Conservation (phyloP, 208 protist species). For the Leishmania tarentolae region DNA sequence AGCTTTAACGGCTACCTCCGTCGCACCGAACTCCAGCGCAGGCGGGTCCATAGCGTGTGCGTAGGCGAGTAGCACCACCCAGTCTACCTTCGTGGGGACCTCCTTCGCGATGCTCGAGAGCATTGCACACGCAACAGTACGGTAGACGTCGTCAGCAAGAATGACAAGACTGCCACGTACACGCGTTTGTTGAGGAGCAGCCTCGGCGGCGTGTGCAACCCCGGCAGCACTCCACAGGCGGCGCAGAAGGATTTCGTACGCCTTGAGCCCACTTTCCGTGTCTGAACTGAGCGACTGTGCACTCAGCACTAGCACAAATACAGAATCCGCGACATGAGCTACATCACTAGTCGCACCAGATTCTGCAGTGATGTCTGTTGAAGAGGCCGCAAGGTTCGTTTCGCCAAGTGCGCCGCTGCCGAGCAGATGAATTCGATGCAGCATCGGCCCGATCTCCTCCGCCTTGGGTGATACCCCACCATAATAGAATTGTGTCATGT, state of each 20-base stretch:
- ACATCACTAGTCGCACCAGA: not conserved
- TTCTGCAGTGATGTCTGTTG: not conserved
- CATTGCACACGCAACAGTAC: conserved; percentile 16
- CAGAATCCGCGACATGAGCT: not conserved
- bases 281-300: conserved; percentile 20
- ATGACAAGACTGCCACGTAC: conserved; percentile 24
- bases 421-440: conserved; percentile 21
- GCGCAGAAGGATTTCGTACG: conserved; percentile 17
- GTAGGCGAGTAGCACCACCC: conserved; percentile 33
- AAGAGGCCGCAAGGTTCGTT: not conserved
- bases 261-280: conserved; percentile 2
- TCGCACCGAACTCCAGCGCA: conserved; percentile 47
- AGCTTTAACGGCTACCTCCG: conserved; percentile 20
- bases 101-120: conserved; percentile 5
- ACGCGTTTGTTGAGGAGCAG: not conserved
- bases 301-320: conserved; percentile 33
- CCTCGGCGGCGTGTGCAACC: not conserved
- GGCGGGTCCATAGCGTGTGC: conserved; percentile 52
- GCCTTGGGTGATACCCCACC: conserved; percentile 24
- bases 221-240: conserved; percentile 8
- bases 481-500: conserved; percentile 38
- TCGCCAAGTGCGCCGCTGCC: not conserved
- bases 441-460: conserved; percentile 26
- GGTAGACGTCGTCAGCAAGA: conserved; percentile 23
- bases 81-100: conserved; percentile 15